These are phyloP conservation scores for Quercus glauca DNA, from an alignment of 306 rosid species.

Conservation along the genomic window DNA sequence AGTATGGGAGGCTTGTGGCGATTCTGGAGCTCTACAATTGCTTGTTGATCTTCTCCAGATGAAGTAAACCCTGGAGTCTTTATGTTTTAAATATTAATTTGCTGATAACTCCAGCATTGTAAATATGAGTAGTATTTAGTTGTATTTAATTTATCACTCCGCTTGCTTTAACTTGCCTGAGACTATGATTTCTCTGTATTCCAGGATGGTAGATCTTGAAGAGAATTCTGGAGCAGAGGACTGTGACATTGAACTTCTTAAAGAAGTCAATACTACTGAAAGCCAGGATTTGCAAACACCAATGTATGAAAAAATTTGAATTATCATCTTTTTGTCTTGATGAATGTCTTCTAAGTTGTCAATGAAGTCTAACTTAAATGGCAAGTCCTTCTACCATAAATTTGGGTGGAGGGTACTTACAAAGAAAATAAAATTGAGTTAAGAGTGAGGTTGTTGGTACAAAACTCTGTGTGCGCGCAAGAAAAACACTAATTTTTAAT, in stretches of 20 bases:
- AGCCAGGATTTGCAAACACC: constrained; percentile 22
- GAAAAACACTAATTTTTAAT: background rate
- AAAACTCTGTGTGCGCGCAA: background rate
- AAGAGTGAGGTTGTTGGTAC: too few species aligned
- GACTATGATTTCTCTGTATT: constrained; percentile 17
- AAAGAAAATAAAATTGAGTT: too few species aligned
- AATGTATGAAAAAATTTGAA: constrained; percentile 25
- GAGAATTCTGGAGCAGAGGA: constrained; percentile 70
- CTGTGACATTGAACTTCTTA: constrained; percentile 55
- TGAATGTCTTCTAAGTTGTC: background rate
- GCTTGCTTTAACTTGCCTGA: constrained; percentile 22
- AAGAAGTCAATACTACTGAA: constrained; percentile 38
- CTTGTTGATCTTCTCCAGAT: constrained; percentile 88
- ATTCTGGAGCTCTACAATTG: constrained; percentile 86
- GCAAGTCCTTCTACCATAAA: too few species aligned
- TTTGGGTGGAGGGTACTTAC: too few species aligned
- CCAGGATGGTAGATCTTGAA: constrained; percentile 72
- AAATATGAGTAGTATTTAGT: background rate
- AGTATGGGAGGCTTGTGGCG: constrained; percentile 95
- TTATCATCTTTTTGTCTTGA: constrained; percentile 31
- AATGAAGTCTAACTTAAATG: background rate
- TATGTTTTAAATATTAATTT: background rate
- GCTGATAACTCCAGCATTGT: constrained; percentile 4
- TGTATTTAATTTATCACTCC: background rate
- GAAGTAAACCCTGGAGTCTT: constrained; percentile 43